Percentiles rank a stretch among this genome's conserved stretches.
Evolutionary conservation across 169 alveolate species (phyloP).

Genomic region (Cystoisospora suis): DNA sequence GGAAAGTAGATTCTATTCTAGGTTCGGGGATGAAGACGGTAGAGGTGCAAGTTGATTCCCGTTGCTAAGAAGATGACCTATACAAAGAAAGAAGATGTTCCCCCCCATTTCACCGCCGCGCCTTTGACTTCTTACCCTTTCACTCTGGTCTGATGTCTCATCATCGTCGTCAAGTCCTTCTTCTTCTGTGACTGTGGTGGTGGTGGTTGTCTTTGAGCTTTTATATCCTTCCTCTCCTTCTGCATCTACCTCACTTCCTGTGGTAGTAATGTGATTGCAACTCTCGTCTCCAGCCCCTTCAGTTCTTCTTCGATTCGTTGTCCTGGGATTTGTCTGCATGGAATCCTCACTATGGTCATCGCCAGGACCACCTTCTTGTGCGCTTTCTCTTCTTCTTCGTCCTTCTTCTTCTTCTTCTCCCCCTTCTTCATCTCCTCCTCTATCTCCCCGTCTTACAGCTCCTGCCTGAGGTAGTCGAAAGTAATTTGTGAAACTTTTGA

Average conservation of each 20-base stretch:
- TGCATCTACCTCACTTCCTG: not conserved
- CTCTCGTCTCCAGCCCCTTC: not conserved
- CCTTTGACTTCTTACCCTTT: too few species aligned
- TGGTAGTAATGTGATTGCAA: not conserved
- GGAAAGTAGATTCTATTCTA: too few species aligned
- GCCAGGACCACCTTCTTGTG: not conserved
- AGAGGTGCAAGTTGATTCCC: too few species aligned
- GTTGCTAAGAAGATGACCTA: too few species aligned
- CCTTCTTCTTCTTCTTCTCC: not conserved
- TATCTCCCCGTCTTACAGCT: not conserved
- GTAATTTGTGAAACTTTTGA: not conserved
- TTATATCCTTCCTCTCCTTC: not conserved
- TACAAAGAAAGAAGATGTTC: not conserved
- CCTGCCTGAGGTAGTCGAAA: not conserved
- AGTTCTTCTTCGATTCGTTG: not conserved
- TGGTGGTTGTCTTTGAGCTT: not conserved
- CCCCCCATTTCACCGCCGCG: too few species aligned
- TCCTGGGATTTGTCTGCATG: too few species aligned
- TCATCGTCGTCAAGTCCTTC: not conserved
- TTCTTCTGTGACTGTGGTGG: not conserved
- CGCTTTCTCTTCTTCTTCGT: not conserved
- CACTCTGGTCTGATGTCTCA: not conserved
- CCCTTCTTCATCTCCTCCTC: not conserved
- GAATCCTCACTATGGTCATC: too few species aligned
- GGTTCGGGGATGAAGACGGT: too few species aligned